Base-by-base conservation (phyloP, 2,329 filamentous ascomycete genomes). In the Aphanoascus verrucosus region DNA sequence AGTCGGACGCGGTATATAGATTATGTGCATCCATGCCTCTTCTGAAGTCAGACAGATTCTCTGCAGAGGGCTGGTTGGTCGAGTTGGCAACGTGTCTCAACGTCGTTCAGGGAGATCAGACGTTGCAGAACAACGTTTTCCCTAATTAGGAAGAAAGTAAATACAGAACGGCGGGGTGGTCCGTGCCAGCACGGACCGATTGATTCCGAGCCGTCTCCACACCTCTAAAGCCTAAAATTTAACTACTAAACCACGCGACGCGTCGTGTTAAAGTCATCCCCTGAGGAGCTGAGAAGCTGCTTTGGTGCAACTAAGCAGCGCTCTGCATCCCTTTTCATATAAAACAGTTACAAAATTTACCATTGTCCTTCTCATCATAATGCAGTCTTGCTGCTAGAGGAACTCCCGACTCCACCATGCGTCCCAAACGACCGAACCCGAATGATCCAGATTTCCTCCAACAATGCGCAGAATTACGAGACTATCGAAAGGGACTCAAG, bases 1-100 rank as follows among this genome's bases (percentile, higher is more conserved):
- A 84, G 5, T 73, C 75, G 31, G 81, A 81, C 20, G 81, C 81
- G 42, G 79, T 79, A 57, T 80, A 74, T 55, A 84, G 68, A 63
- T 77, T 81, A 44, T 69, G 65, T 40, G 66, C 58, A 59, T 74
- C 72, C 72, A 75, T 75, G 23, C 43, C 62, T 49, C 32, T 23
- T 38, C 17, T 28, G 20, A 14, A 20, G 37, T 28, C n/a, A 37
- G 9, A 14, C 15, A 20, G 32, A 23, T 12, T 32, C 7, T 28
- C 23, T 28, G 3, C 23, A 28, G 23, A 40, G 3, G 23, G 34
- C 32, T 20, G 19, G 46, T 31, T 15, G 19, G 23, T 52, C 31
- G 43, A 40, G 42, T 48, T 42, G 32, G 31, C 37, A 38, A 37
- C 52, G 17, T 38, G 17, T 45, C 41, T 34, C 37, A 28, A 14